These are phyloP conservation scores for Zoysia pacifica DNA, from an alignment of 176 grass and related monocot species.

Conservation along the genomic window DNA sequence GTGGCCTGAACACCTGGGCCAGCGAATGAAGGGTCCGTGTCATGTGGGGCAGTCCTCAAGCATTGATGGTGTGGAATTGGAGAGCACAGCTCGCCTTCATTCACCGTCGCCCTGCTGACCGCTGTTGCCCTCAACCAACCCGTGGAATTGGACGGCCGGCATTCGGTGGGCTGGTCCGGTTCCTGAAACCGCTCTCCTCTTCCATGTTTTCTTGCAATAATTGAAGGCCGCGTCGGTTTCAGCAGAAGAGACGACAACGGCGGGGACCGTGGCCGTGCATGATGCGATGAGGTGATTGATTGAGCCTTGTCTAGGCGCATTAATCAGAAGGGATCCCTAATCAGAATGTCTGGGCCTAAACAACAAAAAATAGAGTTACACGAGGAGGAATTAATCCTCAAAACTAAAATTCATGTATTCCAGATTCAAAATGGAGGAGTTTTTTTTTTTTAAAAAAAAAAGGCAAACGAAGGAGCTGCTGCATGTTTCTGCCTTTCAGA, in stretches of 20 bases:
- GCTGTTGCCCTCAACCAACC: neutral
- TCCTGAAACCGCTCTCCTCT: neutral
- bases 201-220: constrained; percentile 13
- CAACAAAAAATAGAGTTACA: too few species aligned
- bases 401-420: too few species aligned
- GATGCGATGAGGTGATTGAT: neutral
- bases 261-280: too few species aligned
- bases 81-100: neutral
- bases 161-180: constrained; percentile 1
- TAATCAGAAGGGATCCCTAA: neutral
- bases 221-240: neutral
- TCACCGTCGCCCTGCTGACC: neutral
- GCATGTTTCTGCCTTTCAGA: too few species aligned
- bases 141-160: neutral
- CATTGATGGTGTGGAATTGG: neutral
- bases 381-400: too few species aligned
- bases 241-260: neutral
- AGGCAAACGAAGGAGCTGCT: too few species aligned
- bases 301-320: neutral
- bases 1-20: neutral
- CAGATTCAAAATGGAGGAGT: too few species aligned
- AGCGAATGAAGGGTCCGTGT: neutral
- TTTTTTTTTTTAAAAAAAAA: too few species aligned
- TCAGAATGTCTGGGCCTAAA: neutral
- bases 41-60: too few species aligned